These are phyloP conservation scores for Gossypium herbaceum DNA, from an alignment of 345 rosid genomes.

Conservation along the genomic window DNA sequence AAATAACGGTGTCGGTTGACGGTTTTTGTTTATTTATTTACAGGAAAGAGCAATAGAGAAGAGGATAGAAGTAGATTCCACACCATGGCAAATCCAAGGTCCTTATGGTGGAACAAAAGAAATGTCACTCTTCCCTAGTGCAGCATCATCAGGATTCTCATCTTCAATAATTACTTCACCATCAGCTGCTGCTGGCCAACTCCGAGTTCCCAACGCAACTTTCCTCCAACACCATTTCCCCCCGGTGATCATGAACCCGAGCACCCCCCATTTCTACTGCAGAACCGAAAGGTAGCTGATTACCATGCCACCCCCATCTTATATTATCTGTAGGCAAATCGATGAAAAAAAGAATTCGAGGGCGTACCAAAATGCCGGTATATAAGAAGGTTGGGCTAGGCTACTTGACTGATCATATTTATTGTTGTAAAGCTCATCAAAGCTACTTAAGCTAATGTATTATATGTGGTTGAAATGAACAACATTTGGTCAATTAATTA, in stretches of 20 bases:
- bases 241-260: conserved; percentile 19
- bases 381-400: not conserved
- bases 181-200: conserved; percentile 31
- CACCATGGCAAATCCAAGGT: conserved; percentile 37
- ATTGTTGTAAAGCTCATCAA: not conserved
- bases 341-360: not conserved
- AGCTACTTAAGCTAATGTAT: not conserved
- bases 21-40: not conserved
- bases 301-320: not conserved
- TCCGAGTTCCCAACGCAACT: conserved; percentile 20
- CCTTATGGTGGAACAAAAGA: conserved; percentile 32
- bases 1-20: not conserved
- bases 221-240: conserved; percentile 17
- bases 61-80: conserved; percentile 37
- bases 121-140: conserved; percentile 44
- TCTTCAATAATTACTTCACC: conserved; percentile 37
- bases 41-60: conserved; percentile 64
- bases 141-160: conserved; percentile 93
- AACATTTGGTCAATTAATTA: not conserved
- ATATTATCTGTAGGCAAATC: not conserved
- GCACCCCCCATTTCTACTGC: conserved; percentile 33
- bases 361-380: not conserved
- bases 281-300: conserved; percentile 20
- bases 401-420: not conserved
- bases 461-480: not conserved